A percentile compares a stretch with the other conserved stretches of the same genome.
Evolutionary conservation across 768 basidiomycete genomes (phyloP).

Genomic region (Leucosporidium creatinivorum): DNA sequence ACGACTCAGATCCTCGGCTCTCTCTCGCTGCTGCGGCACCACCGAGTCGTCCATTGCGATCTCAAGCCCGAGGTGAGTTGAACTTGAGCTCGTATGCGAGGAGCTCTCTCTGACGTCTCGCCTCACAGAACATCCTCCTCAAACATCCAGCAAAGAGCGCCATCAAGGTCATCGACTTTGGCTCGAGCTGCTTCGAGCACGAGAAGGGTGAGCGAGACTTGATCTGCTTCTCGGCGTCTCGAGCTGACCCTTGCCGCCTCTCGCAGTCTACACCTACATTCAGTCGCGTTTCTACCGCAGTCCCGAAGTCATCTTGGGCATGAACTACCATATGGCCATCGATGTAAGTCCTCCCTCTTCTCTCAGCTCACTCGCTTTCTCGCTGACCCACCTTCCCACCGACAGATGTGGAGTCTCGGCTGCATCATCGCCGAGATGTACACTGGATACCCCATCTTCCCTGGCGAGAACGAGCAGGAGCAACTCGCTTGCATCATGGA

Average conservation of each 20-base stretch:
- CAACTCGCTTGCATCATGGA: conserved; percentile 99
- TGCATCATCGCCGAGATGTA: conserved; percentile 96
- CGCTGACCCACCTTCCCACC: conserved; percentile 37
- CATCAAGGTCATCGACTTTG: conserved; percentile 98
- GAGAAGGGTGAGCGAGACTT: conserved; percentile 60
- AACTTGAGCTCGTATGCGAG: conserved; percentile 18
- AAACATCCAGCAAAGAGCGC: conserved; percentile 92
- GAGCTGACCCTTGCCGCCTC: background rate
- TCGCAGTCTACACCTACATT: conserved; percentile 92
- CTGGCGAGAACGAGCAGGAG: conserved; percentile 97
- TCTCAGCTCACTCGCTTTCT: too few species aligned
- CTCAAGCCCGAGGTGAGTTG: conserved; percentile 84
- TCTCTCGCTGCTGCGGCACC: conserved; percentile 85
- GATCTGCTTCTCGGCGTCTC: background rate
- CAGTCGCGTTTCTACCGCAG: conserved; percentile 95
- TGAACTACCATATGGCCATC: conserved; percentile 94
- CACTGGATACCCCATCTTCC: conserved; percentile 97
- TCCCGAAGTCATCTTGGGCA: conserved; percentile 95
- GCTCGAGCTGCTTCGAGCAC: conserved; percentile 94
- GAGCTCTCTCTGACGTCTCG: background rate
- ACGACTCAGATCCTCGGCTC: conserved; percentile 91
- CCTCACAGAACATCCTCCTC: conserved; percentile 74
- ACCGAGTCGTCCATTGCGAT: conserved; percentile 97
- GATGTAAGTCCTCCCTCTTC: conserved; percentile 17
- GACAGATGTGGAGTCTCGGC: conserved; percentile 97